Evolutionary conservation across 164 flowering plant genomes (phyloP), one percentile per base, ranked within the genome.

Genomic region (Houttuynia cordata): DNA sequence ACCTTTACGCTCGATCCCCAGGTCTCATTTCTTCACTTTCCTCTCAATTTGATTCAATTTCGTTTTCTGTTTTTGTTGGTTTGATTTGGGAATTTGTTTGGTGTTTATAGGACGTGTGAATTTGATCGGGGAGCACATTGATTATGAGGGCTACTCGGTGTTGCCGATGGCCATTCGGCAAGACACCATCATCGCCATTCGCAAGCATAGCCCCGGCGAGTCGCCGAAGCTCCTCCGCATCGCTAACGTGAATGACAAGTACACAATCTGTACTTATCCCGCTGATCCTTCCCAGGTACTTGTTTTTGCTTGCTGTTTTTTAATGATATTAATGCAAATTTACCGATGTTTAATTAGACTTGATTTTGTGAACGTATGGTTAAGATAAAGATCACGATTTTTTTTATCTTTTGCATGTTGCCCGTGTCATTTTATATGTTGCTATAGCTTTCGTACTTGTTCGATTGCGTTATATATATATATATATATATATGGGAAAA

Each of bases 61-160:
- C 15, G n/a, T n/a, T n/a, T n/a, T n/a, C n/a, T n/a, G n/a, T 42
- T 10, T n/a, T 40, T 21, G 37, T 13, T 15, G 53, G 18, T 18
- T 12, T n/a, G n/a, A n/a, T n/a, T 58, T 58, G 14, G 20, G 40
- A 24, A 20, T 19, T 23, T 52, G 41, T 17, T 10, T n/a, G n/a
- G n/a, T 7, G 18, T 2, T 8, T 51, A 60, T 67, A 88, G 96
- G 98, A 68, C 80, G 98, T 73, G 98, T 93, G 67, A 93, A 93
- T 58, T 81, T 93, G 92, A 90, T 93, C 9, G 97, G 98, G 13
- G 98, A 93, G 71, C 98, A 93, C 67, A 83, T 93, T 61, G 98
- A 93, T 51, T 87, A 93, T 67, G 96, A 93, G 66, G 97, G 98
- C 0, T 93, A 93, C 64, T 93, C 98, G 14, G 98, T 93, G 73